Evolutionary conservation across 805 yeast genomes (phyloP), one percentile per base, ranked within the genome.

Genomic region (Wilhelminamyces savonicus): DNA sequence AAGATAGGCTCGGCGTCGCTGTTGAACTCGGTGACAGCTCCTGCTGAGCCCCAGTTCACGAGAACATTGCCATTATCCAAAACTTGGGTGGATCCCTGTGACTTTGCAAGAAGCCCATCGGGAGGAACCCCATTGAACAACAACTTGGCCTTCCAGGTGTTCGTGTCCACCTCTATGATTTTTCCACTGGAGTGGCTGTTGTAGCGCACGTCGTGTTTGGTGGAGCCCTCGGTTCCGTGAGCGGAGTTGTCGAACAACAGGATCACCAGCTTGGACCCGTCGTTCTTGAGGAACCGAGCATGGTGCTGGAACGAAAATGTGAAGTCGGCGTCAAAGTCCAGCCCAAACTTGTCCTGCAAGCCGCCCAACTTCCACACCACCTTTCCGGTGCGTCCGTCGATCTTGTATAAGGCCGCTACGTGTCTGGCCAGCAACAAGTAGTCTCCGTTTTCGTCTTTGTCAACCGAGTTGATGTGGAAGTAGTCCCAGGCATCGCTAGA

Each of bases 401-500:
- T 39, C 34, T 59, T 59, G 40, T 53, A 59, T 14, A 59, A 29
- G 4, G 65, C 39, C 3, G 63, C 51, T 17, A 51, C 43, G 36
- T 59, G 52, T 38, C 66, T 48, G 4, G 62, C 59, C 6, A 61
- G 54, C n/a, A 59, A 21, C 13, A 57, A 26, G 36, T 59, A 59
- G 33, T 56, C 53, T 9, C 63, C 59, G 24, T 50, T 31, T 12
- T 36, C 48, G 36, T 57, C 59, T 32, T 59, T 60, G 31, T 58
- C 65, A 21, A 58, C 59, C 2, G 65, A 58, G 30, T 60, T 60
- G 32, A 59, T 54, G 36, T 60, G 65, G 48, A 58, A 58, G 30
- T 54, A 59, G 37, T 59, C 65, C 62, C 63, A 60, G 7, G 66
- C 64, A 36, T 45, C 52, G 31, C 50, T 41, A 7, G 57, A 51